These are phyloP conservation scores for Colletotrichum chrysophilum DNA, from an alignment of 2,329 filamentous ascomycete genomes.

Conservation along the genomic window DNA sequence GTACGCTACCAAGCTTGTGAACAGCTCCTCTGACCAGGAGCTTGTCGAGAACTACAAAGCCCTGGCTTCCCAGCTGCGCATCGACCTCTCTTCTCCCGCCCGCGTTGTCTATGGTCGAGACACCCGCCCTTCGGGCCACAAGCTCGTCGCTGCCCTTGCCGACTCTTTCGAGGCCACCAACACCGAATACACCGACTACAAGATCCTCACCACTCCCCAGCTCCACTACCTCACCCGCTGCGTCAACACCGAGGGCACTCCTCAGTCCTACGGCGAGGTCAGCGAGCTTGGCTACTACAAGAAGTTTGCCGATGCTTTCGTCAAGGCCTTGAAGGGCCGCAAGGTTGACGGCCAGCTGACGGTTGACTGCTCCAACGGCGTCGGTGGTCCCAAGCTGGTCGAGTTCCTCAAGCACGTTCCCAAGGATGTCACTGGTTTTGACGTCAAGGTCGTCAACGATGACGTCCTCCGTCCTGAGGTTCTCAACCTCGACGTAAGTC, in stretches of 20 bases:
- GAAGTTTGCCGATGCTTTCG: conserved; percentile 87
- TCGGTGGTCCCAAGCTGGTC: conserved; percentile 88
- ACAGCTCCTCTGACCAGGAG: conserved; percentile 76
- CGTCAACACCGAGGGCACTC: conserved; percentile 88
- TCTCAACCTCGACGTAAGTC: conserved; percentile 82
- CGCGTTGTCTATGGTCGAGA: conserved; percentile 91
- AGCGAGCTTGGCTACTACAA: conserved; percentile 95
- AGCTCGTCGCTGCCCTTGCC: conserved; percentile 78
- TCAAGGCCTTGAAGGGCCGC: conserved; percentile 78
- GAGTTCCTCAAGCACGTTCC: conserved; percentile 87
- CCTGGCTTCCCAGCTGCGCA: conserved; percentile 76
- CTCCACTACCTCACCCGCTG: conserved; percentile 96
- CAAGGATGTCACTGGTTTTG: conserved; percentile 70
- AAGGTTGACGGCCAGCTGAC: conserved; percentile 77
- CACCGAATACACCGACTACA: conserved; percentile 81
- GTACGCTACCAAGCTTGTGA: conserved; percentile 88
- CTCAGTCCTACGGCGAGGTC: conserved; percentile 85
- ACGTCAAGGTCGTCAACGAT: conserved; percentile 90
- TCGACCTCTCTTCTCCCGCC: conserved; percentile 73
- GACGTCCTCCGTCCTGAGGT: conserved; percentile 89
- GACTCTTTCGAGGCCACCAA: conserved; percentile 80
- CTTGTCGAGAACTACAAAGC: conserved; percentile 79
- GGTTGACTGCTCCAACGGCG: conserved; percentile 96
- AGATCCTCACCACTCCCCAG: conserved; percentile 95
- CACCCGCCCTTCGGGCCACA: conserved; percentile 89